Conservation (phyloP, 345 rosid genomes). For the Linum tenue region DNA sequence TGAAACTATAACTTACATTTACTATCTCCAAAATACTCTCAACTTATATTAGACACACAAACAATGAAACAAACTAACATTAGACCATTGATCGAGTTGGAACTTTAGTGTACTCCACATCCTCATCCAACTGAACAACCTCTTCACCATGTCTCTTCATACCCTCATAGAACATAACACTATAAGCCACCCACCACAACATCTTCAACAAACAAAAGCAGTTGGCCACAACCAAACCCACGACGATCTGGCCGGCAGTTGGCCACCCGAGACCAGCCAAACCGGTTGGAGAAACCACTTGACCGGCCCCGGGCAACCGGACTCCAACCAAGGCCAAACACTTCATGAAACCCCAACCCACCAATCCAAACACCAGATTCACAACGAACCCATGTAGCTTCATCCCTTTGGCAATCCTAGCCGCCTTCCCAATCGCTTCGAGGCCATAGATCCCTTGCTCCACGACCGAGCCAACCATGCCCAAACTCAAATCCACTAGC, state of each 20-base stretch:
- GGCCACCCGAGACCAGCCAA: slow-evolving; percentile 4
- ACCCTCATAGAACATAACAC: slow-evolving; percentile 39
- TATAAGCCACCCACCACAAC: slow-evolving; percentile 30
- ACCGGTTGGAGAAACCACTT: background rate
- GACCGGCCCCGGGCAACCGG: background rate
- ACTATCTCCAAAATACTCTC: no score
- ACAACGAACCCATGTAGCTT: slow-evolving; percentile 35
- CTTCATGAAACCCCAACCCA: slow-evolving; percentile 7
- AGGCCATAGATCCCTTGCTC: slow-evolving; percentile 39
- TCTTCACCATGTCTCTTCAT: slow-evolving; percentile 40
- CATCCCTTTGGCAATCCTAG: slow-evolving; percentile 39
- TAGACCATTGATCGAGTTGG: slow-evolving; percentile 12
- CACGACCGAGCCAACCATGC: slow-evolving; percentile 44
- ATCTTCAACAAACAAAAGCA: slow-evolving; percentile 19
- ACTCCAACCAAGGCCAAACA: background rate
- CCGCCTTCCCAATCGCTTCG: slow-evolving; percentile 53
- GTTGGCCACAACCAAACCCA: slow-evolving; percentile 22
- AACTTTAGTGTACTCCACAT: slow-evolving; percentile 31
- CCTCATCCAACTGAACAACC: slow-evolving; percentile 26
- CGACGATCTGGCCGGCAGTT: background rate
- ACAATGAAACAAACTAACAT: background rate
- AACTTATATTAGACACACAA: no score
- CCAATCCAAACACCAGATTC: slow-evolving; percentile 23
- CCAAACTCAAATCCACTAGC: slow-evolving; percentile 39
- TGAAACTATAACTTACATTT: no score